Base-by-base conservation (phyloP, 1,139 yeast genomes). In the Lodderomyces theae region DNA sequence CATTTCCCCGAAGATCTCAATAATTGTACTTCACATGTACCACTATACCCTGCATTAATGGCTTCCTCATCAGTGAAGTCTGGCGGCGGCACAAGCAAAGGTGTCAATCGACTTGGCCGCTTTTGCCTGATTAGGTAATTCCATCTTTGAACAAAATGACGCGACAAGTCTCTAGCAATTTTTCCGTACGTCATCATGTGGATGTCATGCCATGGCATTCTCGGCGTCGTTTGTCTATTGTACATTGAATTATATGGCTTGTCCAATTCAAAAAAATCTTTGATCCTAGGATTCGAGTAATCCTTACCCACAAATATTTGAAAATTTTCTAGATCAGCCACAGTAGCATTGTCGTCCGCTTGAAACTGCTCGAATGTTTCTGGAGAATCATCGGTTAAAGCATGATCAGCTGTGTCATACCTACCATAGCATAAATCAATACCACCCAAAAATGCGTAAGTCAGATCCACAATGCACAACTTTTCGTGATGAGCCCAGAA, bases 141-240 rank as follows among this genome's bases (percentile, higher is more conserved):
- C 99, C 99, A 94, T 53, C 99, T 78, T 64, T 94, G 98, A 11
- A 90, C 95, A 63, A 94, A 94, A 61, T 92, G 98, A 42, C 98
- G 78, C 0, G 95, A 78, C 44, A 92, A 66, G 61, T 94, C 99
- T 45, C 97, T 74, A 0, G 97, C 98, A 5, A 90, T 81, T 54
- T 90, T 95, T n/a, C 99, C 99, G 8, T 90, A 79, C 2, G 95
- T 82, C 66, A 89, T 80, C 95, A 90, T 92, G 55, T 92, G 97
- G 35, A 94, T 87, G 71, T 94, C 99, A 61, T 94, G 99, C 99
- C 98, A 94, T 5, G 98, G 98, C 99, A 94, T 94, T 54, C 99
- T 77, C 3, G 98, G 97, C 12, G 79, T 76, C 17, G 63, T 63
- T 24, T 77, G 69, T 48, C 99, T 77, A 60, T 94, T 95, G 58